phyloP scores from a whole-genome alignment of 805 yeast species.

The Starmerella gropengiesseri region DNA sequence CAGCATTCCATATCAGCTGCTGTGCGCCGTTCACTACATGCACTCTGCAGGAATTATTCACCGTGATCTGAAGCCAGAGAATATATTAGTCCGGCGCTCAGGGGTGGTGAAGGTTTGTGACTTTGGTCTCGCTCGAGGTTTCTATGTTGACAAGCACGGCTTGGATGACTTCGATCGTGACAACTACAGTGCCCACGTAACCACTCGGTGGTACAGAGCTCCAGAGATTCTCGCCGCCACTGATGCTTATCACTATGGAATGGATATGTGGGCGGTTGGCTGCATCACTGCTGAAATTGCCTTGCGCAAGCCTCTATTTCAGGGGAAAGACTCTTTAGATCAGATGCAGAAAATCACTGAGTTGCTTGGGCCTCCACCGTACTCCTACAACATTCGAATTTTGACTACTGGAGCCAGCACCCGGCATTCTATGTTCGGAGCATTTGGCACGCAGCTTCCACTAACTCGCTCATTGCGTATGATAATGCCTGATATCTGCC shows the following conservation, averaged over 20 bases:
- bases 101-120: constrained; percentile 83
- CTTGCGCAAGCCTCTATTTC: constrained; percentile 67
- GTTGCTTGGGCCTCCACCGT: constrained; percentile 60
- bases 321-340: constrained; percentile 59
- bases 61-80: constrained; percentile 86
- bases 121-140: constrained; percentile 84
- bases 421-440: too few species aligned
- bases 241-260: constrained; percentile 34
- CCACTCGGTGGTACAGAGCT: constrained; percentile 92
- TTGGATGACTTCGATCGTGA: constrained; percentile 23
- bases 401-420: too few species aligned
- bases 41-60: constrained; percentile 90
- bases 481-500: constrained; percentile 10
- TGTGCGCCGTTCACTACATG: constrained; percentile 78
- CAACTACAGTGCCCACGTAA: constrained; percentile 49
- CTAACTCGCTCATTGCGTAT: constrained; percentile 5
- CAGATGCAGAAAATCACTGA: constrained; percentile 61
- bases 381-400: too few species aligned
- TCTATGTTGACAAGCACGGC: constrained; percentile 29
- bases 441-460: too few species aligned
- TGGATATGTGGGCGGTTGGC: constrained; percentile 92
- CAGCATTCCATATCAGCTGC: constrained; percentile 63
- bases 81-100: constrained; percentile 60
- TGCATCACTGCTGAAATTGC: constrained; percentile 80
- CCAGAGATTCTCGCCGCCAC: constrained; percentile 80